phyloP scores from a whole-genome alignment of 2,329 filamentous ascomycete species.

The Ascosphaera pollenicola region DNA sequence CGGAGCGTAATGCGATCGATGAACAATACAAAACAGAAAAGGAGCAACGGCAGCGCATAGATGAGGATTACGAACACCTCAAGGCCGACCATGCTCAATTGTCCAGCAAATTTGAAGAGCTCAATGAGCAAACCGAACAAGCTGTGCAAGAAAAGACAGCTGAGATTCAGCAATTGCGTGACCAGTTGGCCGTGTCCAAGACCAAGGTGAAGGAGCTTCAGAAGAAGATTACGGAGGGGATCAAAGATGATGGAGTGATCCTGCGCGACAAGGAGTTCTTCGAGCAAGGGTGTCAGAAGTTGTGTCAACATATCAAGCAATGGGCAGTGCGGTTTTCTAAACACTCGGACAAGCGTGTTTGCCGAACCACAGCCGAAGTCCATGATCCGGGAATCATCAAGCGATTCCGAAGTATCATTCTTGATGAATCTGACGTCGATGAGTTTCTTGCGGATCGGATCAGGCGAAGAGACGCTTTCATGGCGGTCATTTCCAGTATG shows the following conservation, averaged over 20 bases:
- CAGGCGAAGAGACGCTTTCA: constrained; percentile 78
- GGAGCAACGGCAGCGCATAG: constrained; percentile 33
- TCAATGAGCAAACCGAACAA: constrained; percentile 18
- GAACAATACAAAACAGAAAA: constrained; percentile 5
- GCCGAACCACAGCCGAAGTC: constrained; percentile 62
- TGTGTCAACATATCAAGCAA: constrained; percentile 89
- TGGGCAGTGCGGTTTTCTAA: constrained; percentile 98
- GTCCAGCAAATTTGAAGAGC: constrained; percentile 38
- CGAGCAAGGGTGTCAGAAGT: constrained; percentile 74
- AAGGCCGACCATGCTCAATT: constrained; percentile 40
- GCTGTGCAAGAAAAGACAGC: constrained; percentile 61
- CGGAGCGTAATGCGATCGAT: too few relatives aligned
- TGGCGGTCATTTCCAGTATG: constrained; percentile 98
- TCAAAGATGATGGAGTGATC: constrained; percentile 52
- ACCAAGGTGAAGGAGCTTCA: constrained; percentile 38
- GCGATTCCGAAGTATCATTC: constrained; percentile 76
- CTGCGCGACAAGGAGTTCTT: constrained; percentile 87
- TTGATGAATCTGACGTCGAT: constrained; percentile 89
- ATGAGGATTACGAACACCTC: constrained; percentile 46
- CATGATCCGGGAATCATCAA: constrained; percentile 85
- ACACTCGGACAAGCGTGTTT: constrained; percentile 79
- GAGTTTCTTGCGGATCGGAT: constrained; percentile 71
- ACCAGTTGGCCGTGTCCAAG: constrained; percentile 51
- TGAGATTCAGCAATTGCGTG: constrained; percentile 57
- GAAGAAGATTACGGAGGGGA: constrained; percentile 33